phyloP scores from a whole-genome alignment of 306 rosid genomes.

The peach (Prunus persica) region Prunus_persica_NCBIv2 NC_034011.1:26539501-26540000 shows the following conservation, averaged over 20 bases:
- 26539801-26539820: no score
- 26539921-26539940: neutral
- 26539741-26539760: neutral
- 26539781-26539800: no score
- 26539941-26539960: neutral
- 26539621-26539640: neutral
- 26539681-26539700: neutral
- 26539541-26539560: constrained; percentile 45
- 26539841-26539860: neutral
- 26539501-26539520: constrained; percentile 64
- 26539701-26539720: neutral
- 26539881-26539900: neutral
- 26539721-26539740: neutral
- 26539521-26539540: constrained; percentile 52
- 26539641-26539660: neutral
- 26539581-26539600: constrained; percentile 48
- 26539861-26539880: neutral
- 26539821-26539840: neutral
- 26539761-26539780: neutral
- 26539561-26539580: constrained; percentile 47
- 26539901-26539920: neutral
- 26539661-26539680: neutral
- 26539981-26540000: neutral
- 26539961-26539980: neutral
- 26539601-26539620: constrained; percentile 38